A percentile compares a stretch with the other conserved stretches of the same genome.
phyloP scores from a whole-genome alignment of 2,329 filamentous ascomycete species.

The Neonectria magnoliae region DNA sequence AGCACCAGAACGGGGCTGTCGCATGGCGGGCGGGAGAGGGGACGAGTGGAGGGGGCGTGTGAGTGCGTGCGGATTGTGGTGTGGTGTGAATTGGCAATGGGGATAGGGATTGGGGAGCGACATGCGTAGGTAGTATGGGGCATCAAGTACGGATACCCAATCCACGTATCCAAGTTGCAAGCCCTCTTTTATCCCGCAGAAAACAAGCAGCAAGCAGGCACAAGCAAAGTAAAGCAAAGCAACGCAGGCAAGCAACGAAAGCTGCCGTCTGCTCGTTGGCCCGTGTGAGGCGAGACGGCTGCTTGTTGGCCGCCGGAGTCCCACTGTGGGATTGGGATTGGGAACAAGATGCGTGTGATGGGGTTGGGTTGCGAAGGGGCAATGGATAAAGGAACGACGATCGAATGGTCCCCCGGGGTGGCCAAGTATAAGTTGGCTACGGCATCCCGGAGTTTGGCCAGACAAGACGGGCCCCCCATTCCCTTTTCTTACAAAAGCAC shows the following conservation, averaged over 20 bases:
- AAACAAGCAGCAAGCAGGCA: conserved; percentile 21
- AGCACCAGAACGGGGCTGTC: conserved; percentile 34
- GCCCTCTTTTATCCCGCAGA: conserved; percentile 51
- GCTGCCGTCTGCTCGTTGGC: conserved; percentile 39
- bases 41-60: conserved; percentile 26
- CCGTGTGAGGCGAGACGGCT: conserved; percentile 35
- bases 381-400: conserved; percentile 41
- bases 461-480: neutral
- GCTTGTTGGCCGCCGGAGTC: conserved; percentile 45
- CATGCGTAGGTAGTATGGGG: conserved; percentile 41
- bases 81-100: conserved; percentile 40
- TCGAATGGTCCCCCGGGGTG: conserved; percentile 29
- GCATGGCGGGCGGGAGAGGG: conserved; percentile 32
- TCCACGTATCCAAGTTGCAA: conserved; percentile 45
- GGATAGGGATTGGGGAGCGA: conserved; percentile 26
- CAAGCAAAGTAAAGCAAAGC: neutral
- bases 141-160: conserved; percentile 54
- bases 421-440: conserved; percentile 54
- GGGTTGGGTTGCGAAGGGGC: conserved; percentile 12
- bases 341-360: neutral
- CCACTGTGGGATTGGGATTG: conserved; percentile 34
- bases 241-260: conserved; percentile 25
- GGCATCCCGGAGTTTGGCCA: conserved; percentile 31
- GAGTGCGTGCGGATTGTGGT: conserved; percentile 36
- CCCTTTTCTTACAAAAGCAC: neutral